Evolutionary conservation across 2,329 filamentous ascomycete species (phyloP).

Genomic region (Pseudogymnoascus sp.): DNA sequence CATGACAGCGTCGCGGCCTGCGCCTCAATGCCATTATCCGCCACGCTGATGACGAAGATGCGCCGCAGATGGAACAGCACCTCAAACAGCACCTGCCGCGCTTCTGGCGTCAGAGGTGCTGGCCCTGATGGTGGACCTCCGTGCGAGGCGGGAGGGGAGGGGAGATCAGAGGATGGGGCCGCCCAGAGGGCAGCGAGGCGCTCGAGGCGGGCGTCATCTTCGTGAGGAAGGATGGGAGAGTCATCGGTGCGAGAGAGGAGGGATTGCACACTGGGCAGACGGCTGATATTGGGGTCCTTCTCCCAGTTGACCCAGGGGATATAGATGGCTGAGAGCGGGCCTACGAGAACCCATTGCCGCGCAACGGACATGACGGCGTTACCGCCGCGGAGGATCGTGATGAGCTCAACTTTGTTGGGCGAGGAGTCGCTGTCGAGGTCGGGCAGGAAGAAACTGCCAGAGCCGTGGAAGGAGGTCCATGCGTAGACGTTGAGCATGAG

Average conservation of each 20-base stretch:
- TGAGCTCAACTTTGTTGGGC: conserved; percentile 11
- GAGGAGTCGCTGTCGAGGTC: background rate
- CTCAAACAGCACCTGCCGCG: conserved; percentile 15
- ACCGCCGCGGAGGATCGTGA: conserved; percentile 12
- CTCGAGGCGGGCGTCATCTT: conserved; percentile 6
- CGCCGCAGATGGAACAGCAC: conserved; percentile 14
- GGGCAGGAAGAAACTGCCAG: conserved; percentile 15
- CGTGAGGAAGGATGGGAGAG: background rate
- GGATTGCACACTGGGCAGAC: background rate
- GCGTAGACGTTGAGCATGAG: conserved; percentile 13
- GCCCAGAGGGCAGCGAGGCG: conserved; percentile 1
- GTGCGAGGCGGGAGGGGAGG: background rate
- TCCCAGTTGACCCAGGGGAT: conserved; percentile 4
- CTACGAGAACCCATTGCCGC: conserved; percentile 4
- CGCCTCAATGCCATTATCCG: conserved; percentile 18
- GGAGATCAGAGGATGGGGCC: background rate
- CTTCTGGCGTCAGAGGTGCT: background rate
- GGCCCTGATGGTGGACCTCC: background rate
- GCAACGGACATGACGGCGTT: background rate
- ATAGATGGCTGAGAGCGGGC: conserved; percentile 9
- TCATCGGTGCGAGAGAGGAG: background rate
- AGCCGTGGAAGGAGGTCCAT: conserved; percentile 14
- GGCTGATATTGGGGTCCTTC: background rate
- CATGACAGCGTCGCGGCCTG: conserved; percentile 28
- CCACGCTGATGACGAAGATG: conserved; percentile 17